These are phyloP conservation scores for Samsoniella hepiali DNA, from an alignment of 2,329 filamentous ascomycete species.

Conservation along the genomic window DNA sequence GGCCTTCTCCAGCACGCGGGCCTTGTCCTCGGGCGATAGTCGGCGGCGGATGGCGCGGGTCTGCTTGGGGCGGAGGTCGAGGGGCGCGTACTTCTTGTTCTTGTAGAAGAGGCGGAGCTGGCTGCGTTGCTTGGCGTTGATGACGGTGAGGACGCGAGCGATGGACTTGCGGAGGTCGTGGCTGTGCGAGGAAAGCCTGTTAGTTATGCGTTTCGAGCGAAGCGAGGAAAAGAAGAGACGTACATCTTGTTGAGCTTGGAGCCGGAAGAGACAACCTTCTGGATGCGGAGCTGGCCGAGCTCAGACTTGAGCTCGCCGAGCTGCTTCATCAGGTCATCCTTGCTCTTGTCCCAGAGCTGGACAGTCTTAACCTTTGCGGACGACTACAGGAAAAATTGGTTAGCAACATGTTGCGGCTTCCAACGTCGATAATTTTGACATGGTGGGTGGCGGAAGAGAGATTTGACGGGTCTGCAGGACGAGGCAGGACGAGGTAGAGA, in stretches of 20 bases:
- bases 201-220: background rate
- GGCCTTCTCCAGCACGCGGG: constrained; percentile 83
- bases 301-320: constrained; percentile 94
- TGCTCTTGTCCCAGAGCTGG: constrained; percentile 98
- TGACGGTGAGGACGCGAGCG: constrained; percentile 96
- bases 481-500: background rate
- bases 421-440: background rate
- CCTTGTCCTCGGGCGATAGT: constrained; percentile 87
- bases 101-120: constrained; percentile 99
- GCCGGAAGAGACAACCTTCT: constrained; percentile 95
- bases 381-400: constrained; percentile 34
- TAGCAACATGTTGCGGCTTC: background rate
- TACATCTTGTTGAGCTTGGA: constrained; percentile 98
- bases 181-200: constrained; percentile 52
- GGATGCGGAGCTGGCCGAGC: constrained; percentile 92
- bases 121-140: constrained; percentile 98
- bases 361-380: constrained; percentile 81
- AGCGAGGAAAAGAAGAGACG: constrained; percentile 33
- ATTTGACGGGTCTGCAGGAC: background rate
- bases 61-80: constrained; percentile 98
- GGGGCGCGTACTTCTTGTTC: constrained; percentile 98
- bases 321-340: constrained; percentile 96
- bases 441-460: background rate
- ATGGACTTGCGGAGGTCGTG: constrained; percentile 99
- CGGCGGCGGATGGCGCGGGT: constrained; percentile 96